Evolutionary conservation across 2,329 filamentous ascomycete genomes (phyloP).

Genomic region (Alternaria tenuissima): DNA sequence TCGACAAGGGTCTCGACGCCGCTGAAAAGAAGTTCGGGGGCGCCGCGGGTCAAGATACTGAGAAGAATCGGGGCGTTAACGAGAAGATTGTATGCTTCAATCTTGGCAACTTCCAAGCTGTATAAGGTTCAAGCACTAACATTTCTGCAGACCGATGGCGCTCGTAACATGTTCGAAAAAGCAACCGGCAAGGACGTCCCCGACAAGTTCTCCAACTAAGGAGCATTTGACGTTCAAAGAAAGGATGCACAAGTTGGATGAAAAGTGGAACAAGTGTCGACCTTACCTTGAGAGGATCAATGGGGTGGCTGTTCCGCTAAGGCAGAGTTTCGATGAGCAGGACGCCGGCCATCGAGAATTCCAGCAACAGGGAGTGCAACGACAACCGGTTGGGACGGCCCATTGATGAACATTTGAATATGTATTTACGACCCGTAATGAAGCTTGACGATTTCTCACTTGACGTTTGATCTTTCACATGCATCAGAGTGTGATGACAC

Average conservation of each 20-base stretch:
- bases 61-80: conserved; percentile 52
- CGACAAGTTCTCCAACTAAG: conserved; percentile 59
- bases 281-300: conserved; percentile 28
- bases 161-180: conserved; percentile 61
- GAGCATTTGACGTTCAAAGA: conserved; percentile 3
- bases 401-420: not conserved
- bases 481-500: not conserved
- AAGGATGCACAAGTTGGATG: conserved; percentile 7
- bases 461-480: not conserved
- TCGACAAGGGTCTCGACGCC: conserved; percentile 26
- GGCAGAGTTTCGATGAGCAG: not conserved
- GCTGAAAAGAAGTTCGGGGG: conserved; percentile 57
- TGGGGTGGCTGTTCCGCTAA: conserved; percentile 15
- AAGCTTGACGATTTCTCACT: not conserved
- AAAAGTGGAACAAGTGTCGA: conserved; percentile 21
- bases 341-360: not conserved
- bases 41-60: conserved; percentile 37
- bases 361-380: not conserved
- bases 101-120: not conserved
- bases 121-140: not conserved
- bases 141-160: conserved; percentile 55
- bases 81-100: conserved; percentile 47
- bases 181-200: conserved; percentile 60
- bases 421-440: not conserved
- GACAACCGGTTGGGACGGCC: not conserved